Evolutionary conservation across 75 land plant species (phyloP).

Genomic region (Azolla pinnata): DNA sequence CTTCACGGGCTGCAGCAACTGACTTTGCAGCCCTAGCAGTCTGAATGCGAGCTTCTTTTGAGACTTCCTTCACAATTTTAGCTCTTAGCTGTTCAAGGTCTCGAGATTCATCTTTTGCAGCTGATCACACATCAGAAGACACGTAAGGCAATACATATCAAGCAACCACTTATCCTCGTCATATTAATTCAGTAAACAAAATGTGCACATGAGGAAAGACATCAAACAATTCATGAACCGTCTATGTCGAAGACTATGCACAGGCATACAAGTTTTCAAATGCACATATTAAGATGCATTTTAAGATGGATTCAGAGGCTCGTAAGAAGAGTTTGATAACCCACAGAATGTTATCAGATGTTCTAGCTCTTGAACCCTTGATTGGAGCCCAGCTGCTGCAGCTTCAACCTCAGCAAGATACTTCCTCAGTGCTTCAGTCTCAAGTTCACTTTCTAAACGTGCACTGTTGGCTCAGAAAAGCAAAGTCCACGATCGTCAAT

Average conservation of each 20-base stretch:
- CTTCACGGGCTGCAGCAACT: conserved; percentile 26
- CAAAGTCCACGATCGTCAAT: too few relatives aligned
- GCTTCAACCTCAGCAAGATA: conserved; percentile 24
- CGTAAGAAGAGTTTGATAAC: not conserved
- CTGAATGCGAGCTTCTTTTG: conserved; percentile 22
- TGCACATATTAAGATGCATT: too few relatives aligned
- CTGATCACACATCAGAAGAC: conserved; percentile 3
- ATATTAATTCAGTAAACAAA: not conserved
- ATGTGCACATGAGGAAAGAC: not conserved
- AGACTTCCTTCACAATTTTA: conserved; percentile 15
- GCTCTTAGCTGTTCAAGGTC: conserved; percentile 25
- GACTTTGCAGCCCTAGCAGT: conserved; percentile 26
- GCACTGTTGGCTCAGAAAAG: conserved; percentile 12
- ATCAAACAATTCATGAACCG: too few relatives aligned
- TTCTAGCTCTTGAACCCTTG: conserved; percentile 26
- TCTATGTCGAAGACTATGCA: too few relatives aligned
- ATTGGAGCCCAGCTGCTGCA: conserved; percentile 28
- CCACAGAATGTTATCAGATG: conserved; percentile 22
- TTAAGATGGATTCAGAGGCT: too few relatives aligned
- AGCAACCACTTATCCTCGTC: not conserved
- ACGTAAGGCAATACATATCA: not conserved
- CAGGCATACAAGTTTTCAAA: too few relatives aligned
- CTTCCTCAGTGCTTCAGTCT: conserved; percentile 20
- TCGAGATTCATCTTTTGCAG: conserved; percentile 6
- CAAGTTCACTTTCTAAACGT: conserved; percentile 17